Percentiles rank a stretch among this genome's conserved stretches.
Conservation (phyloP, 306 rosid genomes). For the Begonia peltatifolia region DNA sequence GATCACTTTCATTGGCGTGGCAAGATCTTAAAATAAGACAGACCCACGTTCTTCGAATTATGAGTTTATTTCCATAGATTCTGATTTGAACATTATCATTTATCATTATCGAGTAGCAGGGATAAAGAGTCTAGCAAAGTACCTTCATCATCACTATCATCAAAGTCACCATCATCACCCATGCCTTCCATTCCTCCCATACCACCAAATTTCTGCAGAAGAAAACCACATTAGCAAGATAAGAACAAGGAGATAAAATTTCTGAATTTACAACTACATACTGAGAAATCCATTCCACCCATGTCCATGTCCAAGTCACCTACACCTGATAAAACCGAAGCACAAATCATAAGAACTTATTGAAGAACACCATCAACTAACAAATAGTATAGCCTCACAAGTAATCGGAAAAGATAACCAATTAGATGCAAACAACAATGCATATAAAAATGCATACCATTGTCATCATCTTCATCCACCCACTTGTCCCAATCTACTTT, state of each 20-base stretch:
- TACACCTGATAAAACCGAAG: slow-evolving; percentile 16
- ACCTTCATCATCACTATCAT: background rate
- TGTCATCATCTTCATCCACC: slow-evolving; percentile 88
- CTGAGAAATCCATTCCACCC: slow-evolving; percentile 99
- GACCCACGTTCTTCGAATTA: too few relatives aligned
- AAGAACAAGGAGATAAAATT: background rate
- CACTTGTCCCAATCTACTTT: slow-evolving; percentile 98
- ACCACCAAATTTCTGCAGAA: slow-evolving; percentile 66
- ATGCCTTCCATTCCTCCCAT: slow-evolving; percentile 12
- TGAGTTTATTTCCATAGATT: too few relatives aligned
- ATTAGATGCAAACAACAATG: background rate
- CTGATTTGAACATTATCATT: too few relatives aligned
- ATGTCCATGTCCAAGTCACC: slow-evolving; percentile 62
- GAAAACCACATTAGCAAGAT: background rate
- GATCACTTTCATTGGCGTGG: too few relatives aligned
- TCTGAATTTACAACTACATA: slow-evolving; percentile 19
- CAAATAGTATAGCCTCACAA: slow-evolving; percentile 1
- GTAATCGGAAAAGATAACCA: background rate
- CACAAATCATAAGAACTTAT: background rate
- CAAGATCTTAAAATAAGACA: too few relatives aligned
- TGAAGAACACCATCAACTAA: background rate
- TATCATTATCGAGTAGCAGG: too few relatives aligned
- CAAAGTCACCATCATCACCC: slow-evolving; percentile 5
- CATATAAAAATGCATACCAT: slow-evolving; percentile 16
- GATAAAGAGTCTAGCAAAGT: too few relatives aligned